Evolutionary conservation across 768 basidiomycete species (phyloP), one percentile per base, ranked within the genome.

Genomic region (Filobasidium floriforme): DNA sequence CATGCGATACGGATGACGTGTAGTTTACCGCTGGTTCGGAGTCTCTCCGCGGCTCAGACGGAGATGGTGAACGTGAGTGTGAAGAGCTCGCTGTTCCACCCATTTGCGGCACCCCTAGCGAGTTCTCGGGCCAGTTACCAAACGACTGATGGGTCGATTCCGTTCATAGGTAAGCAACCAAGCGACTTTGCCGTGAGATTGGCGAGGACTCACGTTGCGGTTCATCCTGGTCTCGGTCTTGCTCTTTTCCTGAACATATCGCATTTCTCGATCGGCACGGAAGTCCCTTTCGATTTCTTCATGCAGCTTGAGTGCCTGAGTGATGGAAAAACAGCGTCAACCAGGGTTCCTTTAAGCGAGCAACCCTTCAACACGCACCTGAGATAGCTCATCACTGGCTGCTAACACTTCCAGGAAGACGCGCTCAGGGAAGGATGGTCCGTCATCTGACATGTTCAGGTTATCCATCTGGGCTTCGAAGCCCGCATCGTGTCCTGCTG

Each of bases 201-300:
- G 44, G 28, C n/a, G 66, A 32, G n/a, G 15, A 80, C 84, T 69
- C 69, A 92, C 91, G 72, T 82, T 82, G 62, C 84, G 80, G 75
- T 87, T 86, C 79, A 90, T 83, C 69, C 83, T 83, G 1, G 80
- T 82, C 49, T 91, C 88, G 69, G 82, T 85, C 72, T 82, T 82
- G 73, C 89, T 92, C 66, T 85, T 80, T 70, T 90, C 86, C 71
- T 89, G 83, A 1, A 84, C 83, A 70, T 84, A 82, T 24, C 84
- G 80, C 76, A 89, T 79, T 62, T 83, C 80, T 59, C 72, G 75
- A 68, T 80, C 81, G 61, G 81, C 86, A 41, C 82, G 75, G 15
- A 83, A 89, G 19, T 90, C 81, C 24, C 86, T 81, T 68, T 87
- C 83, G 41, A 91, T 80, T 72, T 94, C 90, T 12, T 91, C 88